Percentiles rank a stretch among this genome's conserved stretches.
phyloP scores from a whole-genome alignment of 2,329 filamentous ascomycete species.

The Conoideocrella luteorostrata region DNA sequence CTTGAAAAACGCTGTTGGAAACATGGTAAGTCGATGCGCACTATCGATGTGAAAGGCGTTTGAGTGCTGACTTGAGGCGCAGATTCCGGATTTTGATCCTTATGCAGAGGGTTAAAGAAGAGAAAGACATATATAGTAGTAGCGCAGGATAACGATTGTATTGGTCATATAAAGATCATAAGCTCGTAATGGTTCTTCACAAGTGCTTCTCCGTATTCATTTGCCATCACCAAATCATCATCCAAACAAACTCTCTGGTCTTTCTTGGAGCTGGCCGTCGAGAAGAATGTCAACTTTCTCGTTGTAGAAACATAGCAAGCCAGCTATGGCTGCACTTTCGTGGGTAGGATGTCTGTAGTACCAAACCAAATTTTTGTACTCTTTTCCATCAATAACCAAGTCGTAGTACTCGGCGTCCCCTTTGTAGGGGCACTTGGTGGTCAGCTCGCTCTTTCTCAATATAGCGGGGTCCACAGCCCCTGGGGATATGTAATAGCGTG shows the following conservation, averaged over 20 bases:
- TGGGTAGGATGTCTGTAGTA: slow-evolving; percentile 52
- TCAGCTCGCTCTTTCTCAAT: slow-evolving; percentile 42
- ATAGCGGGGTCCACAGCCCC: slow-evolving; percentile 39
- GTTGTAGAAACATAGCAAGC: slow-evolving; percentile 59
- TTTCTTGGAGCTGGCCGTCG: slow-evolving; percentile 33
- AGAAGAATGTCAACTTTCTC: slow-evolving; percentile 60
- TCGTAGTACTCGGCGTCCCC: slow-evolving; percentile 58
- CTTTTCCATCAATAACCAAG: slow-evolving; percentile 38
- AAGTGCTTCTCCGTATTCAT: not conserved
- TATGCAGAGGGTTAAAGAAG: not conserved
- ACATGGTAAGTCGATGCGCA: slow-evolving; percentile 4
- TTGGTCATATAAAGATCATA: not conserved
- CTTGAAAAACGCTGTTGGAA: slow-evolving; percentile 7
- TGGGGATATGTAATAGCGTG: slow-evolving; percentile 53
- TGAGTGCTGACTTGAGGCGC: not conserved
- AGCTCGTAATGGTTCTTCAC: not conserved
- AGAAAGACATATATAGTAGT: not conserved
- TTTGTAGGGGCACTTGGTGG: slow-evolving; percentile 61
- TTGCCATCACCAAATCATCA: not conserved
- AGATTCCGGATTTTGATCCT: not conserved
- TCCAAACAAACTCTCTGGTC: slow-evolving; percentile 5
- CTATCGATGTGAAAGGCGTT: not conserved
- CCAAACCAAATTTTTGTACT: slow-evolving; percentile 51
- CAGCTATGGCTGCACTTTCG: slow-evolving; percentile 50
- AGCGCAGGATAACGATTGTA: not conserved